phyloP scores from a whole-genome alignment of 805 yeast genomes.

The Hanseniaspora clermontiae region DNA sequence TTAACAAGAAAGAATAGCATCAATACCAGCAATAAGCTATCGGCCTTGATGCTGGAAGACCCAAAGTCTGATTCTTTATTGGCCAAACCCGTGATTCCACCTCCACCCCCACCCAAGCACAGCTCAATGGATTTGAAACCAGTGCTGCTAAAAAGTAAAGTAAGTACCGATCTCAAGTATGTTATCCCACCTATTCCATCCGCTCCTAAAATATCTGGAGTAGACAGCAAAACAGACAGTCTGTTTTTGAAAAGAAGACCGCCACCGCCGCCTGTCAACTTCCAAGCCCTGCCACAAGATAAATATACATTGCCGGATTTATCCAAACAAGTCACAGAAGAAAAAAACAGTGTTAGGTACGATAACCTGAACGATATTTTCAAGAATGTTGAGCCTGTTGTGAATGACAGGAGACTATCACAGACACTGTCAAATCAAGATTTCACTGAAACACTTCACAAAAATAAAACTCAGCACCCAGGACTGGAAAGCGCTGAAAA shows the following conservation, averaged over 20 bases:
- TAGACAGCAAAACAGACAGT: not conserved
- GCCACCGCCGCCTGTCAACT: not conserved
- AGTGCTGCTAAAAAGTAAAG: not conserved
- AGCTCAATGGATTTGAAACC: constrained; percentile 4
- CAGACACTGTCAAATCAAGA: not conserved
- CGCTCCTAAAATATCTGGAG: constrained; percentile 1
- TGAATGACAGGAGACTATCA: not conserved
- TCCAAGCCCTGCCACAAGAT: not conserved
- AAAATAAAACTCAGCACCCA: not conserved
- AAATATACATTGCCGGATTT: not conserved
- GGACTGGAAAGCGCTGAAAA: not conserved
- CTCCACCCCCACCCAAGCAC: constrained; percentile 7
- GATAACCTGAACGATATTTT: constrained; percentile 10
- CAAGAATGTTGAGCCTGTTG: constrained; percentile 2
- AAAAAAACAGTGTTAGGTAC: constrained; percentile 1
- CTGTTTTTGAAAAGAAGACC: not conserved
- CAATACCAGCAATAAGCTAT: constrained; percentile 2
- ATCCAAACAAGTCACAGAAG: not conserved
- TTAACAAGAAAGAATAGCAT: not conserved
- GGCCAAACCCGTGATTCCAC: not conserved
- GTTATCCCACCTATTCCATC: constrained; percentile 12
- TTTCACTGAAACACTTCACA: not conserved
- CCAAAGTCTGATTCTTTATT: not conserved
- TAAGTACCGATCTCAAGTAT: constrained; percentile 3
- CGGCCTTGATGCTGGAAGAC: not conserved